A percentile compares a stretch with the other conserved stretches of the same genome.
These are phyloP conservation scores for Haberlea rhodopensis DNA, from an alignment of 257 asterid genomes.

Conservation along the genomic window DNA sequence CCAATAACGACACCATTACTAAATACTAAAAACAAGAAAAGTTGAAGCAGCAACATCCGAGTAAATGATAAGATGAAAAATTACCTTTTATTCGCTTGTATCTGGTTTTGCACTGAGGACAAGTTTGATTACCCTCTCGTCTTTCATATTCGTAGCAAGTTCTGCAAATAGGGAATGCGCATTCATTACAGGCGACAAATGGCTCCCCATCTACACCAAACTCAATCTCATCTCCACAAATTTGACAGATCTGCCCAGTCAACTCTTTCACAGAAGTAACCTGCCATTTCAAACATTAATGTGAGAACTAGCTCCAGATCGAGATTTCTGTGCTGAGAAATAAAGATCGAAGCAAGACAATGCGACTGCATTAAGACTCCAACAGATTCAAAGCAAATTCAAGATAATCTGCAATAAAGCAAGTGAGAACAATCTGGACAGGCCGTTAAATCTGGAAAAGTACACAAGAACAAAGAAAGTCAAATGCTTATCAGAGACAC, in stretches of 20 bases:
- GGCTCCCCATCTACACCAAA: conserved; percentile 78
- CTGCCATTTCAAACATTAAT: conserved; percentile 36
- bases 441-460: conserved; percentile 38
- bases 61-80: conserved; percentile 2
- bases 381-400: conserved; percentile 7
- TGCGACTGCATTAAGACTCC: background rate
- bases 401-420: background rate
- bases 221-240: conserved; percentile 95
- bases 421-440: conserved; percentile 19
- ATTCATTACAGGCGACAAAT: conserved; percentile 91
- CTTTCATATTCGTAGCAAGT: conserved; percentile 89
- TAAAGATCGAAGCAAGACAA: conserved; percentile 6
- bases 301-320: conserved; percentile 30
- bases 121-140: conserved; percentile 92
- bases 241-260: conserved; percentile 95
- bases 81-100: conserved; percentile 87
- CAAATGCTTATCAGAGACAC: conserved; percentile 17
- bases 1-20: conserved; percentile 13
- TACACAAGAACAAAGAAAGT: conserved; percentile 31
- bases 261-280: conserved; percentile 91
- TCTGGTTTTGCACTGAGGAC: conserved; percentile 98
- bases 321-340: conserved; percentile 3
- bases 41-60: background rate
- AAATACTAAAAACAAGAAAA: background rate
- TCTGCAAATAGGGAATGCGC: conserved; percentile 89